These are phyloP conservation scores for Capillidium rhysosporum DNA, from an alignment of 371 early-diverging fungal genomes.

Conservation along the genomic window DNA sequence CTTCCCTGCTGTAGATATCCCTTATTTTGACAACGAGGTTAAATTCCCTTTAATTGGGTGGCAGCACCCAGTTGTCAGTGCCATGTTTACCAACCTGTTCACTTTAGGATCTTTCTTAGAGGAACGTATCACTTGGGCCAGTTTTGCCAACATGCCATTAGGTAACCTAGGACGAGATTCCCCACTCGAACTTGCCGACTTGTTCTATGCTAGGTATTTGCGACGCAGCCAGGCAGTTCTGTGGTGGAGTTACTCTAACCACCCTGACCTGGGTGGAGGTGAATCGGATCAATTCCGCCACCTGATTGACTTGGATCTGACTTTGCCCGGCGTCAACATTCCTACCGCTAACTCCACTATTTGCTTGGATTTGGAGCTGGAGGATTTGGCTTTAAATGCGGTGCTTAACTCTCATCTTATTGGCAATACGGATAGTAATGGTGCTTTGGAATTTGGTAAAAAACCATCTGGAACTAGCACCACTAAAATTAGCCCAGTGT, in stretches of 20 bases:
- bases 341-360: conserved; percentile 58
- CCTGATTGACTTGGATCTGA: conserved; percentile 18
- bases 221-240: conserved; percentile 50
- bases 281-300: conserved; percentile 55
- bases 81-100: conserved; percentile 53
- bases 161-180: conserved; percentile 76
- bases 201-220: conserved; percentile 62
- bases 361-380: conserved; percentile 68
- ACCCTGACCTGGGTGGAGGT: conserved; percentile 80
- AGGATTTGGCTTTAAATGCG: conserved; percentile 61
- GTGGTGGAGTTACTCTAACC: conserved; percentile 70
- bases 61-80: conserved; percentile 43
- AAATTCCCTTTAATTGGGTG: conserved; percentile 64
- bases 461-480: background rate
- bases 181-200: conserved; percentile 53
- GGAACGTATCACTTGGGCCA: conserved; percentile 50
- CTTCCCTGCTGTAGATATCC: conserved; percentile 43
- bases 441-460: background rate
- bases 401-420: conserved; percentile 47
- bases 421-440: conserved; percentile 51
- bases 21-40: conserved; percentile 24
- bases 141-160: conserved; percentile 73
- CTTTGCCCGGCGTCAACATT: conserved; percentile 43
- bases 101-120: conserved; percentile 45
- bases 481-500: no score